These are phyloP conservation scores for Fusarium haematococcum DNA, from an alignment of 2,329 filamentous ascomycete species.

Conservation along the genomic window DNA sequence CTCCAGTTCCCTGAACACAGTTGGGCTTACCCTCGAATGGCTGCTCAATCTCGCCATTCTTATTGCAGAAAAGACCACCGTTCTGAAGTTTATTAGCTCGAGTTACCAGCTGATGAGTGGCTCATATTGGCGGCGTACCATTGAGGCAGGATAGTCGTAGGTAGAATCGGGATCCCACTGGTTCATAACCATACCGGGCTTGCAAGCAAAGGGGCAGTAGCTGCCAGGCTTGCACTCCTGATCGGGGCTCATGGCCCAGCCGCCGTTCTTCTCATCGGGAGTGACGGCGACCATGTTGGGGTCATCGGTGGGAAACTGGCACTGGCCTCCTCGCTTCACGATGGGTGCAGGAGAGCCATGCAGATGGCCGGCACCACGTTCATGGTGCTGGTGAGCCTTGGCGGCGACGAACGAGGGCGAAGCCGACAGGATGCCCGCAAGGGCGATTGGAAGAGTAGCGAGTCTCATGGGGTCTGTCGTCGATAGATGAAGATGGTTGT, in stretches of 20 bases:
- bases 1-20: constrained; percentile 76
- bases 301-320: constrained; percentile 72
- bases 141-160: constrained; percentile 77
- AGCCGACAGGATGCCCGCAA: constrained; percentile 62
- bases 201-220: constrained; percentile 84
- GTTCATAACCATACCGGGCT: constrained; percentile 78
- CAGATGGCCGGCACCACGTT: constrained; percentile 53
- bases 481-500: constrained; percentile 35
- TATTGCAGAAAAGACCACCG: constrained; percentile 79
- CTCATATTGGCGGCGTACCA: constrained; percentile 63
- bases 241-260: constrained; percentile 85
- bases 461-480: constrained; percentile 62
- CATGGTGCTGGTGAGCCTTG: constrained; percentile 49
- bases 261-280: constrained; percentile 72
- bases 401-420: constrained; percentile 52
- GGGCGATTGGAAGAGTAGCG: constrained; percentile 60
- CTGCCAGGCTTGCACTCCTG: constrained; percentile 73
- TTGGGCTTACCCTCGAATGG: constrained; percentile 76
- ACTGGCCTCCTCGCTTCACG: constrained; percentile 67
- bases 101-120: background rate
- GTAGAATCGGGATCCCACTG: constrained; percentile 81
- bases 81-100: constrained; percentile 60
- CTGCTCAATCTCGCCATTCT: constrained; percentile 73
- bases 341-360: constrained; percentile 48
- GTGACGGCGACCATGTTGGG: constrained; percentile 76